Base-by-base conservation (phyloP, 2,329 filamentous ascomycete genomes). In the Neobulgaria alba region DNA sequence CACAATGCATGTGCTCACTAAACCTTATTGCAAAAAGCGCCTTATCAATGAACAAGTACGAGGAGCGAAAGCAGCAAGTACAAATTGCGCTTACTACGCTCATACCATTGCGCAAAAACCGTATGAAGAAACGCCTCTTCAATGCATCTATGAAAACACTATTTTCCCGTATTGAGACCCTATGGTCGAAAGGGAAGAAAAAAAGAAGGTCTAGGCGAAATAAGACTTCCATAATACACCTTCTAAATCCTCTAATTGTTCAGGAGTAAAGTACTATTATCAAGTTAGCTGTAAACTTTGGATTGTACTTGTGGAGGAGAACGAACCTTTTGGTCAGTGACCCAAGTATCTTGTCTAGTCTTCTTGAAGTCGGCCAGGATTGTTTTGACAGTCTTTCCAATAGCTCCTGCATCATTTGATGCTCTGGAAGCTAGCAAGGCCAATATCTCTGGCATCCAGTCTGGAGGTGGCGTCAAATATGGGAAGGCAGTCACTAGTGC, bases 201-300 rank as follows among this genome's bases (percentile, higher is more conserved):
- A n/a, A n/a, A n/a, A n/a, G n/a, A n/a, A n/a, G n/a, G 12, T 26
- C 31, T 54, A 61, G 29, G 59, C 93, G 68, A 98, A 98, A 61
- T 98, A 98, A 63, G 90, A 96, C 80, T 98, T 98, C 92, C 92
- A 98, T 38, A 98, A 69, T 35, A 98, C 93, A 38, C 92, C 92
- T 57, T 95, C 89, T 44, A 98, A 64, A 59, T 96, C 90, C 62
- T 96, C 92, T 9, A 98, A 69, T 58, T 98, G 90, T 54, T 96
- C 92, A 20, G 82, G 68, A 18, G 88, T 88, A 60, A 98, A 98
- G 45, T 87, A 77, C 76, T 84, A 49, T 45, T 12, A 18, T 19
- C 14, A 18, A 33, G 39, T 54, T 39, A 47, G 47, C 7, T 7
- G 43, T 41, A 48, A 40, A 34, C 3, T 48, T 59, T 52, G 58